Base-by-base conservation (phyloP, 352 stramenopile species). In the Globisporangium barbulae region DNA sequence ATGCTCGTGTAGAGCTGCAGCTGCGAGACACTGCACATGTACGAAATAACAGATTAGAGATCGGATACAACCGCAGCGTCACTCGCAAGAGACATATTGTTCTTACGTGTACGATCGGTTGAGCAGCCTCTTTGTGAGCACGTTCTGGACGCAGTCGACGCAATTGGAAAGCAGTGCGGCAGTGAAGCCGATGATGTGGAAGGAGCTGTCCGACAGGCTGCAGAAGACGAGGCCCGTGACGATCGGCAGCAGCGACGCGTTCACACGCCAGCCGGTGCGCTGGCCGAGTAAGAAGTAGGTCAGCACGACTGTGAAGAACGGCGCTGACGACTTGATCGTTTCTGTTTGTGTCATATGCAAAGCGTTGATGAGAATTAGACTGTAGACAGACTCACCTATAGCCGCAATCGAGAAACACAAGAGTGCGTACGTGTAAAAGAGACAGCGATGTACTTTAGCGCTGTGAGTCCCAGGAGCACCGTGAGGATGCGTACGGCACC, bases 101-200 rank as follows among this genome's bases (percentile, higher is more conserved):
- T 75, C 78, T 58, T 82, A 94, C 85, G 79, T 83, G 73, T 93
- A 94, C 4, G 81, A 78, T 9, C 72, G 73, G 28, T 90, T 94
- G 30, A 97, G 78, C 41, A 97, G 72, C 42, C 84, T 80, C 73
- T 97, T 97, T 13, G 80, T 91, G 63, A 97, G 74, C 9, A 97
- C 91, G 65, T 97, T 97, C 66, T 97, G 91, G 41, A 97, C 86
- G 73, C 91, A 97, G 65, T 97, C 91, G 41, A 94, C 82, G 69
- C 88, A 97, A 70, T 97, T 97, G 41, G 90, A 94, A 56, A 85
- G 79, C 42, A 97, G 75, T 22, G 91, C 90, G 17, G 91, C 90
- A 25, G 89, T 63, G 58, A 97, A 97, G n/a, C 91, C 91, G 55
- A 97, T 84, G 49, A 79, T 53, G 67, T 97, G 84, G 73, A 97